Conservation (phyloP, 73 alveolate genomes). For the Paramecium tetraurelia region DNA sequence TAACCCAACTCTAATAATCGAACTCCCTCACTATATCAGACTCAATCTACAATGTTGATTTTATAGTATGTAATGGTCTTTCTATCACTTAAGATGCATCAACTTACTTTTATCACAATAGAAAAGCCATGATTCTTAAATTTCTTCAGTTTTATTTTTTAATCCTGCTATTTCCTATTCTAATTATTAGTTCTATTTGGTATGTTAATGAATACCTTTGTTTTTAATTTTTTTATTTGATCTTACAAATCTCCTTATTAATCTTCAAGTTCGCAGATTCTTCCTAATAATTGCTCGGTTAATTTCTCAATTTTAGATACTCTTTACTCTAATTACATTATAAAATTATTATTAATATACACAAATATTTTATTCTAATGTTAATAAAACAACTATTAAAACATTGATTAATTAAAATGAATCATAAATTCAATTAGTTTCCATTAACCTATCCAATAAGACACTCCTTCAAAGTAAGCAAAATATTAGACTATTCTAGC, state of each 20-base stretch:
- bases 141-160: neutral
- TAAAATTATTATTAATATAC: neutral
- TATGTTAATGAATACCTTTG: neutral
- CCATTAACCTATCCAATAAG: no score
- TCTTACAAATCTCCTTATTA: neutral
- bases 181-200: neutral
- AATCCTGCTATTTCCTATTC: neutral
- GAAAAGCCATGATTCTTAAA: neutral
- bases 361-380: neutral
- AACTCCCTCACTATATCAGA: neutral
- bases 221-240: neutral
- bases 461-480: no score
- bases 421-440: no score
- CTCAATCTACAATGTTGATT: neutral
- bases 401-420: neutral
- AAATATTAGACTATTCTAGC: no score
- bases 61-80: neutral
- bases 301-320: neutral
- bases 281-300: neutral
- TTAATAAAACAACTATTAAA: neutral
- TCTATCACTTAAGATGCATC: neutral
- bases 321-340: neutral
- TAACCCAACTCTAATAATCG: neutral
- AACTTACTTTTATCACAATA: neutral
- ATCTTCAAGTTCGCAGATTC: neutral